Evolutionary conservation across 1,139 yeast species (phyloP).

Genomic region (Geotrichum carabidarum): DNA sequence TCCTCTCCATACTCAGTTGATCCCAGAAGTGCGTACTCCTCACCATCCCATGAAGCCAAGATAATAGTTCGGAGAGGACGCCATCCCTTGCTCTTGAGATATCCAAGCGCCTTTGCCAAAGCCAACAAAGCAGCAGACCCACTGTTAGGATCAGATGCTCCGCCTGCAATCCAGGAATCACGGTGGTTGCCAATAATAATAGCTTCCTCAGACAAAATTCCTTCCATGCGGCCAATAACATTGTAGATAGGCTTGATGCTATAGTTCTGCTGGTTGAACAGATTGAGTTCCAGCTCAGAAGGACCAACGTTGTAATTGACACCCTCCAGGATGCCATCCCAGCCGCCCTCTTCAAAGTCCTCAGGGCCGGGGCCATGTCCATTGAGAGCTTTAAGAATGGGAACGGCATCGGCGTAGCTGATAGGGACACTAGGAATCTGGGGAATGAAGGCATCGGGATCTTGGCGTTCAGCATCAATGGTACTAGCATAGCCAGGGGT

Average conservation of each 20-base stretch:
- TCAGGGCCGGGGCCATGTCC: slow-evolving; percentile 47
- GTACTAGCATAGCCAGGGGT: slow-evolving; percentile 78
- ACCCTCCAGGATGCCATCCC: slow-evolving; percentile 48
- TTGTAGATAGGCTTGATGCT: slow-evolving; percentile 55
- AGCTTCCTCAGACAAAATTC: slow-evolving; percentile 46
- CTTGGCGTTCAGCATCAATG: slow-evolving; percentile 44
- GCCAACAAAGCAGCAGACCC: slow-evolving; percentile 60
- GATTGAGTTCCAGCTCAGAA: slow-evolving; percentile 47
- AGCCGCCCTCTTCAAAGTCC: slow-evolving; percentile 33
- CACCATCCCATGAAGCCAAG: slow-evolving; percentile 71
- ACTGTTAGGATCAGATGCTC: slow-evolving; percentile 67
- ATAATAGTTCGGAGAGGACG: slow-evolving; percentile 56
- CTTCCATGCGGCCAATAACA: slow-evolving; percentile 54
- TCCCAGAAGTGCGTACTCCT: slow-evolving; percentile 63
- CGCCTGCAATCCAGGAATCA: slow-evolving; percentile 70
- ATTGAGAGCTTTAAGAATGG: slow-evolving; percentile 49
- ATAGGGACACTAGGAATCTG: slow-evolving; percentile 60
- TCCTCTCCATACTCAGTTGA: slow-evolving; percentile 68
- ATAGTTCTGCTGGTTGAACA: slow-evolving; percentile 55
- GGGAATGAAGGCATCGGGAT: slow-evolving; percentile 50
- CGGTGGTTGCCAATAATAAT: slow-evolving; percentile 64
- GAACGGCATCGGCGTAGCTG: slow-evolving; percentile 52
- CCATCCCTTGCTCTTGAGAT: slow-evolving; percentile 52
- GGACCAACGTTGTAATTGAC: slow-evolving; percentile 61
- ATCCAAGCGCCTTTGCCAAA: slow-evolving; percentile 51